phyloP scores from a whole-genome alignment of 2,329 filamentous ascomycete species.

The Esteya vermicola region DNA sequence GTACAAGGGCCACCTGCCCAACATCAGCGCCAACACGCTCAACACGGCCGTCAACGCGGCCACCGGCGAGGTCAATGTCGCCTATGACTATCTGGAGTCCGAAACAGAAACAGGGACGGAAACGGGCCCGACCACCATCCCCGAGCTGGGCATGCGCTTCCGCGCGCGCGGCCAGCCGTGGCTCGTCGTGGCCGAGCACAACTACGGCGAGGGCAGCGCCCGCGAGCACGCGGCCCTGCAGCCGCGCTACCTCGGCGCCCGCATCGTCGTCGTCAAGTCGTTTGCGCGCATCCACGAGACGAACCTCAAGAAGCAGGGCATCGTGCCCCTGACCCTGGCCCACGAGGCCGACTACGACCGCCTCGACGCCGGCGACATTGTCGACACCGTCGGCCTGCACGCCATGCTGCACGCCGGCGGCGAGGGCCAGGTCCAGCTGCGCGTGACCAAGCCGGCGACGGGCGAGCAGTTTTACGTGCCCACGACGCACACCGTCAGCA shows the following conservation, averaged over 20 bases:
- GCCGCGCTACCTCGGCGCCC: conserved; percentile 69
- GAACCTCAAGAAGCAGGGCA: conserved; percentile 92
- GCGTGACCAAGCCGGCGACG: conserved; percentile 44
- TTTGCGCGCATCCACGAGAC: conserved; percentile 90
- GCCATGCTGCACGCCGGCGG: conserved; percentile 68
- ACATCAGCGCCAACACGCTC: conserved; percentile 94
- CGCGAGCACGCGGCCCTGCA: conserved; percentile 81
- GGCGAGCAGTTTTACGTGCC: conserved; percentile 56
- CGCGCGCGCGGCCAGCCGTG: conserved; percentile 61
- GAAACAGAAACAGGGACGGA: no score
- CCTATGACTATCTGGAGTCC: no score
- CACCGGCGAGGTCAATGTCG: conserved; percentile 83
- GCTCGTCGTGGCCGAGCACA: conserved; percentile 94
- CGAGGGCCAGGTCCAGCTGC: conserved; percentile 59
- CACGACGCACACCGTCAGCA: conserved; percentile 76
- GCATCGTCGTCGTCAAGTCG: conserved; percentile 66
- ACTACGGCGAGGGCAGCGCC: conserved; percentile 80
- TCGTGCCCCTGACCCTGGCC: conserved; percentile 84
- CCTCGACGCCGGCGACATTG: conserved; percentile 70
- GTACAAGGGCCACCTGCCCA: conserved; percentile 97
- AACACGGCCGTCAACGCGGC: conserved; percentile 89
- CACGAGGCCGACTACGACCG: conserved; percentile 78
- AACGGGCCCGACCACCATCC: conserved; percentile 62
- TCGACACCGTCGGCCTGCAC: conserved; percentile 69
- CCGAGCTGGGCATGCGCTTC: conserved; percentile 76